phyloP scores from a whole-genome alignment of 176 grass and related monocot genomes.

The Avena atlantica region DNA sequence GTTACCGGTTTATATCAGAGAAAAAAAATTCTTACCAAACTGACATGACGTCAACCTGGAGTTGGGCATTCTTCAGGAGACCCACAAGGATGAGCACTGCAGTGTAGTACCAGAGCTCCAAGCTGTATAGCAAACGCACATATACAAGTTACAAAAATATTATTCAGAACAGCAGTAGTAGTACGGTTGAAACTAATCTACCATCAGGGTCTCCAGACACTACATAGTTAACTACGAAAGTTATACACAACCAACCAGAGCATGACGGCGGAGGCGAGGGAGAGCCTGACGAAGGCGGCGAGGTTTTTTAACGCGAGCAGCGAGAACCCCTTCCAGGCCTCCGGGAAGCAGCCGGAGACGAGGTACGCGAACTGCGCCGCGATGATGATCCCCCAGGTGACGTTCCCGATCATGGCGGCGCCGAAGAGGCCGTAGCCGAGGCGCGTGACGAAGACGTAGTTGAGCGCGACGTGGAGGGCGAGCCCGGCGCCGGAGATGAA shows the following conservation, averaged over 20 bases:
- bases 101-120: conserved; percentile 95
- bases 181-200: too few relatives aligned
- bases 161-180: neutral
- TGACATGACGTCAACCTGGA: conserved; percentile 83
- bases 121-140: conserved; percentile 40
- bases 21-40: conserved; percentile 61
- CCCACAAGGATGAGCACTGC: conserved; percentile 84
- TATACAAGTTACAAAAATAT: neutral
- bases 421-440: conserved; percentile 48
- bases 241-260: conserved; percentile 42
- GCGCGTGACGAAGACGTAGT: conserved; percentile 55
- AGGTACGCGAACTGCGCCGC: conserved; percentile 54
- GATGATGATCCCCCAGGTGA: conserved; percentile 63
- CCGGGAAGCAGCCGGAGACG: conserved; percentile 54
- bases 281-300: conserved; percentile 61
- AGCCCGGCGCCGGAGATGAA: conserved; percentile 56
- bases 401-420: conserved; percentile 58
- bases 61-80: conserved; percentile 62
- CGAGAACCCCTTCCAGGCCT: conserved; percentile 61
- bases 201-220: too few relatives aligned
- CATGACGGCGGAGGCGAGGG: conserved; percentile 74
- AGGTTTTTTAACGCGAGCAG: conserved; percentile 51
- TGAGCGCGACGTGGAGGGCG: conserved; percentile 57
- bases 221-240: neutral
- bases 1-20: neutral